Evolutionary conservation across 2,329 filamentous ascomycete species (phyloP).

Genomic region (Xylariaceae sp.): DNA sequence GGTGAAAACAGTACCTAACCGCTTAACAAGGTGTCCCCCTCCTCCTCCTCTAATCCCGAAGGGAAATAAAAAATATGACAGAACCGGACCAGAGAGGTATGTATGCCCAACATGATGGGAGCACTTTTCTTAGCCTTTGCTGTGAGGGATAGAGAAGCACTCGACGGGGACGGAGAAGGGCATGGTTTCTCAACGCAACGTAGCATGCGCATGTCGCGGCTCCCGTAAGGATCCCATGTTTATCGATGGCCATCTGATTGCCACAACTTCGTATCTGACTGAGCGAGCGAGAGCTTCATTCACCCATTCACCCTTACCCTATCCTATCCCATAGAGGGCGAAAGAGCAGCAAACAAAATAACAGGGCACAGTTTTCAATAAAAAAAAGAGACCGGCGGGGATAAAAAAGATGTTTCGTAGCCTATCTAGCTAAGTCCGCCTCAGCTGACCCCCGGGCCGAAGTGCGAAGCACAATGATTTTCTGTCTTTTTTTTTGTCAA

Average conservation of each 20-base stretch:
- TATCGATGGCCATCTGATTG: not conserved
- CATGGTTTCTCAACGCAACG: not conserved
- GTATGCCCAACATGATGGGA: not conserved
- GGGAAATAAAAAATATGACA: not conserved
- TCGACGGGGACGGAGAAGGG: not conserved
- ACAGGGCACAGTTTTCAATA: not conserved
- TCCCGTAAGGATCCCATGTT: not conserved
- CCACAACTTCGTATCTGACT: not conserved
- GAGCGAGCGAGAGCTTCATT: no score
- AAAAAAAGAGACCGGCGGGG: not conserved
- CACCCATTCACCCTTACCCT: not conserved
- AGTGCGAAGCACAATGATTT: not conserved
- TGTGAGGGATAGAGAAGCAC: not conserved
- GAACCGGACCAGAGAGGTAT: not conserved
- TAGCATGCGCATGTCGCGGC: not conserved
- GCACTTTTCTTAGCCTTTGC: not conserved
- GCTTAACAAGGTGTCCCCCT: no score
- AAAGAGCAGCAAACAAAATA: not conserved
- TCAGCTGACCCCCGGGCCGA: not conserved
- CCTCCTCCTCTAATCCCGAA: not conserved
- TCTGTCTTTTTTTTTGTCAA: not conserved
- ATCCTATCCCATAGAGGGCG: not conserved
- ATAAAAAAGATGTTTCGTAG: not conserved
- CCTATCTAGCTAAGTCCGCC: not conserved
- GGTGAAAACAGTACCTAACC: not conserved